Percentiles rank a stretch among this genome's conserved stretches.
These are phyloP conservation scores for Cladophialophora exuberans DNA, from an alignment of 2,329 filamentous ascomycete genomes.

Conservation along the genomic window DNA sequence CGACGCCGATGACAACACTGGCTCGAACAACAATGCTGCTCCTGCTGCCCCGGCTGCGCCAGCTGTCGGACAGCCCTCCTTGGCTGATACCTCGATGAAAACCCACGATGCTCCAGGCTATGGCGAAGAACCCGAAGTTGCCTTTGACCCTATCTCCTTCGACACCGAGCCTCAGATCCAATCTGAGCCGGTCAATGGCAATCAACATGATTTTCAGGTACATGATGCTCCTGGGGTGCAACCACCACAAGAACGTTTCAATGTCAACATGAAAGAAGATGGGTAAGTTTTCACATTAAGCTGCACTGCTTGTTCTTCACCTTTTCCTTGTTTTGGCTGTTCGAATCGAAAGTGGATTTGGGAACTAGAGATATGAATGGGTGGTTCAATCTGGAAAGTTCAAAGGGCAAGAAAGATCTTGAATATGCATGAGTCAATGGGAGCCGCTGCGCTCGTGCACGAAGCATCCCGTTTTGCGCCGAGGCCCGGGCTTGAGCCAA, in stretches of 20 bases:
- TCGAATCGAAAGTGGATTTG: too few species aligned
- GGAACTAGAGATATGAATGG: neutral
- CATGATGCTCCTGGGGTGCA: slow-evolving; percentile 37
- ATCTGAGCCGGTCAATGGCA: slow-evolving; percentile 34
- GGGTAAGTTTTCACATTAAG: too few species aligned
- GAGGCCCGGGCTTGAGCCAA: too few species aligned
- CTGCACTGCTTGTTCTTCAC: slow-evolving; percentile 32
- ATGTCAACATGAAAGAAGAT: slow-evolving; percentile 83
- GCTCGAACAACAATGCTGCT: slow-evolving; percentile 34
- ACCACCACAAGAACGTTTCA: slow-evolving; percentile 41
- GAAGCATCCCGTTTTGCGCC: too few species aligned
- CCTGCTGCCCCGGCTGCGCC: slow-evolving; percentile 21
- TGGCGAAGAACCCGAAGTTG: slow-evolving; percentile 35
- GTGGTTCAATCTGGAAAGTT: neutral
- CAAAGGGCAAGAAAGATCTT: neutral
- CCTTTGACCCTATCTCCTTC: slow-evolving; percentile 37
- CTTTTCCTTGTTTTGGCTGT: slow-evolving; percentile 34
- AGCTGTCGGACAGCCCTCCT: slow-evolving; percentile 34
- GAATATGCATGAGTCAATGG: too few species aligned
- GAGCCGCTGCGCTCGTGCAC: too few species aligned
- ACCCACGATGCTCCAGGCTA: slow-evolving; percentile 33
- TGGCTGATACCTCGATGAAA: slow-evolving; percentile 41
- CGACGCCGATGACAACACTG: slow-evolving; percentile 65
- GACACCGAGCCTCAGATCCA: slow-evolving; percentile 35
- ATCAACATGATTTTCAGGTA: slow-evolving; percentile 42